Evolutionary conservation across 345 rosid species (phyloP), one percentile per base, ranked within the genome.

Genomic region (Carallia brachiata): DNA sequence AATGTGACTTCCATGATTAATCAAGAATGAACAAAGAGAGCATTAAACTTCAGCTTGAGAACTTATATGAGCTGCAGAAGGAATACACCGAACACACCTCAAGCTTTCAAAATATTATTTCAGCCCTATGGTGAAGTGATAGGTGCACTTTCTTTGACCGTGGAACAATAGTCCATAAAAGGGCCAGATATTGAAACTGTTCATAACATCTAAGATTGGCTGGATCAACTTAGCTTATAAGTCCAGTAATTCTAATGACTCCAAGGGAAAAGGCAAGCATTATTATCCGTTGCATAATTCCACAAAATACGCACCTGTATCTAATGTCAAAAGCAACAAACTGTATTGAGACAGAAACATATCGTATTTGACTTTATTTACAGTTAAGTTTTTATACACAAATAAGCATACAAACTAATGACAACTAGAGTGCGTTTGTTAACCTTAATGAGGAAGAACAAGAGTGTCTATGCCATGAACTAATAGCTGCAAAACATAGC

Each of bases 341-440:
- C 15, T 9, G 2, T 9, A 10, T 40, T 40, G 13, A 62, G 40
- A 31, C 36, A 18, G 62, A 36, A 58, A 47, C 47, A 47, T 63
- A 23, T 50, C 50, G 18, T 37, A 39, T 23, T 13, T 57, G 55
- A 64, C 7, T 30, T 4, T 18, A 28, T 63, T 44, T 62, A 54
- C 19, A 63, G 56, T 36, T 31, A 5, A 27, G 36, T 32, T 18
- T 53, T 48, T 17, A 10, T 19, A 36, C 69, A 70, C 63, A 62
- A 53, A 36, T 10, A 56, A 64, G 31, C 23, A 71, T 36, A 67
- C 58, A 62, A 71, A 64, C 31, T 30, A 69, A 63, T 6, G 56
- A 54, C 47, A 47, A 57, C 39, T 13, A 36, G 13, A 44, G 50
- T 44, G 4, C 12, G 50, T 44, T 44, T 44, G 50, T 44, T 44